Base-by-base conservation (phyloP, 164 flowering plant genomes). In the Liriodendron chinense region DNA sequence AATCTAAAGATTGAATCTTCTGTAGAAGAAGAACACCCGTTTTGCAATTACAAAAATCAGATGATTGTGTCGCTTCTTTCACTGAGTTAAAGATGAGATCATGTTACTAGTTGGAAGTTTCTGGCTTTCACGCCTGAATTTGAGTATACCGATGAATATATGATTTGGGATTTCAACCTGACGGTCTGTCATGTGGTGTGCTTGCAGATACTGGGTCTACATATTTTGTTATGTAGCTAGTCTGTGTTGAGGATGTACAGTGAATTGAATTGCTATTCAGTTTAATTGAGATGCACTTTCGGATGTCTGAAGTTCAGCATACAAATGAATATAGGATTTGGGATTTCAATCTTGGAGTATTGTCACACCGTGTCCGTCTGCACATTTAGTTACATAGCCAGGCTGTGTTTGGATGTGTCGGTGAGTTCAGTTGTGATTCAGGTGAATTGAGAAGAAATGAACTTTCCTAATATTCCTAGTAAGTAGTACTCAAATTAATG, bases 1-100 rank as follows among this genome's bases (percentile, higher is more conserved):
- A 80, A 84, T n/a, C 16, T 25, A 9, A 73, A 72, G 71, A 68
- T 59, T 24, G 76, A 23, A 63, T 47, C 26, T 63, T 68, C 75
- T 1, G 43, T 50, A 14, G 90, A 85, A 61, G 88, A 84, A 43
- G 87, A 84, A 80, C 92, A 88, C 65, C 97, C 97, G 1, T 90
- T 91, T 80, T 75, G 23, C 63, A 77, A 75, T 5, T 49, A 74
- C 6, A 88, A 84, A 65, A 75, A 80, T 34, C 80, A 71, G 72
- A 77, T 80, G 18, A 73, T 75, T 65, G 74, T 84, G 10, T 86
- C 93, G 2, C 69, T 92, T 65, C 89, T 89, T 47, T 75, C 83
- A 72, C n/a, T n/a, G n/a, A n/a, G n/a, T n/a, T n/a, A n/a, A n/a
- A n/a, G n/a, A n/a, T n/a, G n/a, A n/a, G n/a, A 43, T 13, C 20